A percentile compares a stretch with the other conserved stretches of the same genome.
These are phyloP conservation scores for Thalassiosira hispida DNA, from an alignment of 352 stramenopile species.

Conservation along the genomic window DNA sequence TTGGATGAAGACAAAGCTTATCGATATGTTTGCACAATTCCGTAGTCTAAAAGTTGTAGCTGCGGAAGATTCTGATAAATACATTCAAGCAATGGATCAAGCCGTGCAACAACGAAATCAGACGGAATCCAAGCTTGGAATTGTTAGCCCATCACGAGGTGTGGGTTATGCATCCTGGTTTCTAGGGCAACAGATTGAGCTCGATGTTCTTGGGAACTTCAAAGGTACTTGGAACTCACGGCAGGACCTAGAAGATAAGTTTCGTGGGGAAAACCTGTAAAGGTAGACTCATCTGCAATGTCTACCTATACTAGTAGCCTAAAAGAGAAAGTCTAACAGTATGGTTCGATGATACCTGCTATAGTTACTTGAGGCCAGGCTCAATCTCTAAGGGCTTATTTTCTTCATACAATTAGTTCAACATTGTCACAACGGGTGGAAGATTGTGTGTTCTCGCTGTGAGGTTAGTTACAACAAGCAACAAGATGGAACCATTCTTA, in stretches of 20 bases:
- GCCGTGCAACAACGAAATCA: slow-evolving; percentile 17
- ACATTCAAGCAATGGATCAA: slow-evolving; percentile 25
- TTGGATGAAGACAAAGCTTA: slow-evolving; percentile 4
- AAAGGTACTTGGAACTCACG: slow-evolving; percentile 9
- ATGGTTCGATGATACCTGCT: too few relatives aligned
- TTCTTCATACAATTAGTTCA: background rate
- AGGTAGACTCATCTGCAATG: too few relatives aligned
- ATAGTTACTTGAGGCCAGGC: too few relatives aligned
- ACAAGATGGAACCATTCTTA: too few relatives aligned
- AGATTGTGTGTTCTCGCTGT: too few relatives aligned
- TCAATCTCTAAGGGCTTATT: too few relatives aligned
- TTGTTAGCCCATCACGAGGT: background rate
- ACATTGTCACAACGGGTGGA: too few relatives aligned
- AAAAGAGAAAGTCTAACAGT: too few relatives aligned
- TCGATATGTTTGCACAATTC: slow-evolving; percentile 18
- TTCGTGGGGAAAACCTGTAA: slow-evolving; percentile 24
- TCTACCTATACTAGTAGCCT: too few relatives aligned
- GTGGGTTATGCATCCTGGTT: slow-evolving; percentile 63
- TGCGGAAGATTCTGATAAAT: slow-evolving; percentile 12
- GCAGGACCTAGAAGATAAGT: slow-evolving; percentile 18
- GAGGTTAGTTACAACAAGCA: too few relatives aligned
- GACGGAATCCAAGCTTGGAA: slow-evolving; percentile 7
- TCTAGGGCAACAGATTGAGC: slow-evolving; percentile 60
- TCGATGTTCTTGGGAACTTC: slow-evolving; percentile 54
- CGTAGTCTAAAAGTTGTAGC: slow-evolving; percentile 16